A percentile compares a stretch with the other conserved stretches of the same genome.
phyloP scores from a whole-genome alignment of 2,329 filamentous ascomycete genomes.

The Aspergillus transmontanensis region DNA sequence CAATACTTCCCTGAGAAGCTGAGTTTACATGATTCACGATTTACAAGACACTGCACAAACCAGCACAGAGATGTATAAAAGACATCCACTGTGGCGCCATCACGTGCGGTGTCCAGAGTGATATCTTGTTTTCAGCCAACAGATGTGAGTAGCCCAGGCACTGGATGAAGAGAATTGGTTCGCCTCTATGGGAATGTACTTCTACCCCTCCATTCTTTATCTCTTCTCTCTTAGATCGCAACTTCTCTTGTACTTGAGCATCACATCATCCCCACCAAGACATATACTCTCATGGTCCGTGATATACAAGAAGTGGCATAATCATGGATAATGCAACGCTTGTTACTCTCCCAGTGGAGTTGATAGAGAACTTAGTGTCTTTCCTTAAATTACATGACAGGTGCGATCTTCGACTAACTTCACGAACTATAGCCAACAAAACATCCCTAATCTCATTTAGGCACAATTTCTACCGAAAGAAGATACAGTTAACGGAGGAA shows the following conservation, averaged over 20 bases:
- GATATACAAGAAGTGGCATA: neutral
- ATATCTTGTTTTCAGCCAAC: neutral
- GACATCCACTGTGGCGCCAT: neutral
- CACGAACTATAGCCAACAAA: neutral
- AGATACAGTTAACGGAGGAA: neutral
- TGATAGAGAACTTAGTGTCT: neutral
- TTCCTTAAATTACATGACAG: neutral
- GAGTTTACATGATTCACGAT: neutral
- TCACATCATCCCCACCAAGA: neutral
- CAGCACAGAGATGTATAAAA: neutral
- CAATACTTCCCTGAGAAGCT: no score
- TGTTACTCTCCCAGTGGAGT: neutral
- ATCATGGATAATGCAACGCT: neutral
- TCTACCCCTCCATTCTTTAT: neutral
- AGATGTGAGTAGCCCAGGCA: neutral
- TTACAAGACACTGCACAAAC: neutral
- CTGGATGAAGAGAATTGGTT: neutral
- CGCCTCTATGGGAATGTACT: neutral
- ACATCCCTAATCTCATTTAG: neutral
- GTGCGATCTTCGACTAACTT: neutral
- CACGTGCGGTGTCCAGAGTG: neutral
- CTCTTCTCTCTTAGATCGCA: neutral
- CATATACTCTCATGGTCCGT: neutral
- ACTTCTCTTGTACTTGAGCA: neutral
- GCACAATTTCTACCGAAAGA: neutral